Conservation (phyloP, 2,329 filamentous ascomycete genomes). For the Graphilbum fragrans region DNA sequence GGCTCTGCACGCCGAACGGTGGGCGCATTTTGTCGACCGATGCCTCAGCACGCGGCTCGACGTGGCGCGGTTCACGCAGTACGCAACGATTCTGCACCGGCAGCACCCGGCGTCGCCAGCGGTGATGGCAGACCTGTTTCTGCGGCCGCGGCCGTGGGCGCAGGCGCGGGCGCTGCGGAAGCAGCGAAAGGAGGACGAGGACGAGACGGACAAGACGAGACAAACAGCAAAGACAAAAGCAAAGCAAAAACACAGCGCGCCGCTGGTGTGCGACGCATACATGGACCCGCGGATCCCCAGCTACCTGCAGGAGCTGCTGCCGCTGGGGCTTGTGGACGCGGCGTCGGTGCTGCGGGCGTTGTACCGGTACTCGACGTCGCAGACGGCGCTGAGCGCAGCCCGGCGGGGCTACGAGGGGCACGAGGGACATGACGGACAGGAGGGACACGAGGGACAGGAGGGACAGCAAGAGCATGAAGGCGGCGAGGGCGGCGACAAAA, state of each 20-base stretch:
- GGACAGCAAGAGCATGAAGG: not conserved
- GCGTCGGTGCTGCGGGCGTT: constrained; percentile 42
- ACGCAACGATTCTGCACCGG: constrained; percentile 33
- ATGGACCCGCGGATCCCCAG: constrained; percentile 47
- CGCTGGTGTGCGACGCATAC: constrained; percentile 26
- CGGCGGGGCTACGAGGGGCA: not conserved
- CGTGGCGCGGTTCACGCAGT: constrained; percentile 38
- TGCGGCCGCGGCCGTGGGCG: constrained; percentile 33
- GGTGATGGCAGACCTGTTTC: constrained; percentile 43
- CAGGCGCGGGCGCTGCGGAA: not conserved
- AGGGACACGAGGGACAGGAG: not conserved
- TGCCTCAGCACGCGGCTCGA: constrained; percentile 41
- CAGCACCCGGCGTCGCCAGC: constrained; percentile 39
- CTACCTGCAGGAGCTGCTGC: constrained; percentile 46
- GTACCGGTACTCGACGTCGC: constrained; percentile 44
- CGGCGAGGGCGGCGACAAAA: not conserved
- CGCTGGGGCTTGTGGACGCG: constrained; percentile 38
- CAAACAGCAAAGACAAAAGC: not conserved
- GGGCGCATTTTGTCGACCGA: constrained; percentile 37
- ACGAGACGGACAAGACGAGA: not conserved
- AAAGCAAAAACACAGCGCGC: too few relatives aligned
- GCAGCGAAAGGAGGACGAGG: not conserved
- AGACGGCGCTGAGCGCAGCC: constrained; percentile 17
- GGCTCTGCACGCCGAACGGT: constrained; percentile 20
- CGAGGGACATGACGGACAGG: not conserved